Conservation (phyloP, 306 rosid genomes). For the Cicer pinnatifidum region DNA sequence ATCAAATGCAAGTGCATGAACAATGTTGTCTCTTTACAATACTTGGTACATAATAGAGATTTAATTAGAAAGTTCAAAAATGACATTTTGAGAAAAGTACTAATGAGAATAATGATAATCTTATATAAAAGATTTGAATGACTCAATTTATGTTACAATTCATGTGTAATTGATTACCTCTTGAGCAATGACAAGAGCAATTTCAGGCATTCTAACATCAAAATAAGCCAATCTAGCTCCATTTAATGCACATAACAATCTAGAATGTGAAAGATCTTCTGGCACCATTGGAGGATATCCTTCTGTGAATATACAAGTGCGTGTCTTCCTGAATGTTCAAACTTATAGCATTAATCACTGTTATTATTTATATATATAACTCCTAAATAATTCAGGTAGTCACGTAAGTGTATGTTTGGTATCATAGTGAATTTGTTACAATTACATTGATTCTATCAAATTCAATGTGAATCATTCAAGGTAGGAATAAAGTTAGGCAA, state of each 20-base stretch:
- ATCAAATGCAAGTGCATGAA: slow-evolving; percentile 17
- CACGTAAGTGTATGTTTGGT: neutral
- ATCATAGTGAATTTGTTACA: no score
- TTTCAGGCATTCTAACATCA: slow-evolving; percentile 74
- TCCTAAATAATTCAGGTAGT: slow-evolving; percentile 16
- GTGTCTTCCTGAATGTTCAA: slow-evolving; percentile 74
- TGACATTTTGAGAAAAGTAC: no score
- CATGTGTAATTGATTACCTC: slow-evolving; percentile 61
- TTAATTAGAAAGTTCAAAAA: no score
- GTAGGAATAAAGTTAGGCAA: neutral
- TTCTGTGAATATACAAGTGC: slow-evolving; percentile 84
- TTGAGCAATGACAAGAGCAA: slow-evolving; percentile 77
- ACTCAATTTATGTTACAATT: slow-evolving; percentile 25
- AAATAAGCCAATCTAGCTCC: slow-evolving; percentile 77
- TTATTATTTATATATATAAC: no score
- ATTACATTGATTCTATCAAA: no score
- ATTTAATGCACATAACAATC: slow-evolving; percentile 66
- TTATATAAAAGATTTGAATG: slow-evolving; percentile 29
- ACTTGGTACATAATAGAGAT: neutral
- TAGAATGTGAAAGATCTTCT: slow-evolving; percentile 61
- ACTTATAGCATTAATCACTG: slow-evolving; percentile 35
- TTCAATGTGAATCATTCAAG: neutral
- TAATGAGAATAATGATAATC: neutral
- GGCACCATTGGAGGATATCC: slow-evolving; percentile 86
- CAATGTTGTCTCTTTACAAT: neutral